phyloP scores from a whole-genome alignment of 148 eudicot species.

The Persicaria maculosa region DNA sequence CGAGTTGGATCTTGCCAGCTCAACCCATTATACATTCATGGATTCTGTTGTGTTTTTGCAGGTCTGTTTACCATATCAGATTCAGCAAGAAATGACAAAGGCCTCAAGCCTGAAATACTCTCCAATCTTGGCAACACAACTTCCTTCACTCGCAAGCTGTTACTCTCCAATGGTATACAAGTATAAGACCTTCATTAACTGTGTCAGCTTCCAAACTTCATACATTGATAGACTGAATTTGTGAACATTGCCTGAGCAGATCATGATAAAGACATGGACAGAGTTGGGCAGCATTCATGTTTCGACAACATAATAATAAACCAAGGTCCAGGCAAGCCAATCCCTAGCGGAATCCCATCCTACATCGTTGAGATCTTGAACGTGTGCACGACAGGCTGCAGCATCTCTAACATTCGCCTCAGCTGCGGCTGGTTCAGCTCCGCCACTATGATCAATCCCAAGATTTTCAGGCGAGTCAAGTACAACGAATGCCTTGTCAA shows the following conservation, averaged over 20 bases:
- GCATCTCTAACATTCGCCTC: conserved; percentile 41
- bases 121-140: too few relatives aligned
- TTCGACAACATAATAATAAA: conserved; percentile 35
- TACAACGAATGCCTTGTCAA: conserved; percentile 72
- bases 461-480: conserved; percentile 30
- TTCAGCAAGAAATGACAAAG: too few relatives aligned
- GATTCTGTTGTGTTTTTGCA: too few relatives aligned
- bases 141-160: too few relatives aligned
- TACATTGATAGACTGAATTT: not conserved
- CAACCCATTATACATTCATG: too few relatives aligned
- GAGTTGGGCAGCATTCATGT: conserved; percentile 16
- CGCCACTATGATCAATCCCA: conserved; percentile 42
- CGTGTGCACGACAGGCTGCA: conserved; percentile 28
- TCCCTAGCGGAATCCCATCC: conserved; percentile 51
- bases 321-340: conserved; percentile 39
- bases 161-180: conserved; percentile 1
- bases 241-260: not conserved
- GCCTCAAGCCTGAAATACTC: not conserved
- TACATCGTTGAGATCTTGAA: conserved; percentile 37
- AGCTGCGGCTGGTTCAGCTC: conserved; percentile 72
- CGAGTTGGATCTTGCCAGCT: too few relatives aligned
- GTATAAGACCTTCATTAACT: not conserved
- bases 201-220: too few relatives aligned
- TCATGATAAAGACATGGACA: not conserved
- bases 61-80: too few relatives aligned